A percentile compares a stretch with the other conserved stretches of the same genome.
These are phyloP conservation scores for Cladophialophora yegresii DNA, from an alignment of 2,329 filamentous ascomycete genomes.

Conservation along the genomic window DNA sequence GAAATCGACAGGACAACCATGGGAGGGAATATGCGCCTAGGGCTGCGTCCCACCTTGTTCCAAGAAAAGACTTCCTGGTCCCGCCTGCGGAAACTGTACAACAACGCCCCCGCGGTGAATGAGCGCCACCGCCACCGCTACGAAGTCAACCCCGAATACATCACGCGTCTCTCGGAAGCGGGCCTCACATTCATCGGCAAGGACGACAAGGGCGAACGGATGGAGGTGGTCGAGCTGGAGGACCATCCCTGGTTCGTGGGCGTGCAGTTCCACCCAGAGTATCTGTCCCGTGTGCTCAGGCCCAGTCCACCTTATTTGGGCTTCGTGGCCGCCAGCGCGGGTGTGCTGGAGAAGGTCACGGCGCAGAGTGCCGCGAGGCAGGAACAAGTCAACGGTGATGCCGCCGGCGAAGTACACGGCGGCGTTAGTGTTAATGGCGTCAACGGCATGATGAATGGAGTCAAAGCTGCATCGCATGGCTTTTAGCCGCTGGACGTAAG, in stretches of 20 bases:
- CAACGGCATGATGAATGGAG: constrained; percentile 40
- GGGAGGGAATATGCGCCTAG: constrained; percentile 85
- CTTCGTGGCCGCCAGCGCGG: constrained; percentile 76
- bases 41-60: constrained; percentile 72
- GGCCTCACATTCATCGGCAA: constrained; percentile 78
- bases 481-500: neutral
- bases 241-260: constrained; percentile 84
- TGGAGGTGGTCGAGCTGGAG: constrained; percentile 80
- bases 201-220: constrained; percentile 73
- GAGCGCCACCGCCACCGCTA: constrained; percentile 89
- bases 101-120: constrained; percentile 51
- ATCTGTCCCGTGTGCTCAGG: constrained; percentile 71
- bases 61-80: constrained; percentile 76
- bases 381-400: neutral
- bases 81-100: constrained; percentile 72
- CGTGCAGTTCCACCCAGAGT: constrained; percentile 89
- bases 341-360: constrained; percentile 58
- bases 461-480: constrained; percentile 17
- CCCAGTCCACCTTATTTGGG: constrained; percentile 78
- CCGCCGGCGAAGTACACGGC: constrained; percentile 48
- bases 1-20: constrained; percentile 75
- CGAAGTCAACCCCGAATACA: constrained; percentile 81
- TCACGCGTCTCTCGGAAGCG: constrained; percentile 66
- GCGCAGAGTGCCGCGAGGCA: constrained; percentile 19
- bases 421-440: constrained; percentile 66